A percentile compares a stretch with the other conserved stretches of the same genome.
phyloP scores from a whole-genome alignment of 108 stramenopile species.

The Tribonema minus region DNA sequence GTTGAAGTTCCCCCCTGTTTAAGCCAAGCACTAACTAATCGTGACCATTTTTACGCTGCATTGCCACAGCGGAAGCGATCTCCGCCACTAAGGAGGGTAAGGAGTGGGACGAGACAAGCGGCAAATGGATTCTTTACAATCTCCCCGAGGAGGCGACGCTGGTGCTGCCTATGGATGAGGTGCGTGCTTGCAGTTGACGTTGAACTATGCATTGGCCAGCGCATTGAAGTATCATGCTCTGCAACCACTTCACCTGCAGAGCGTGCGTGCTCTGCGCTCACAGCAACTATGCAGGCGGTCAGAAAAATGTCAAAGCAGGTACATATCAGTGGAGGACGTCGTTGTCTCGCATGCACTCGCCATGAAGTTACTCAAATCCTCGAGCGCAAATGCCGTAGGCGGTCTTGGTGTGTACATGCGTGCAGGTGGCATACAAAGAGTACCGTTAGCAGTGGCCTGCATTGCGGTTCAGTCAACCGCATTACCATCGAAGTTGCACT shows the following conservation, averaged over 20 bases:
- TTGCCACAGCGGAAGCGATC: neutral
- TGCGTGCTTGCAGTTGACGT: neutral
- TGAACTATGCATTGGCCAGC: neutral
- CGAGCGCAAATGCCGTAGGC: too few relatives aligned
- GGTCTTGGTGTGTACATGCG: too few relatives aligned
- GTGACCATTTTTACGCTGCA: neutral
- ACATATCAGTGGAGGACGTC: too few relatives aligned
- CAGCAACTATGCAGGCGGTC: neutral
- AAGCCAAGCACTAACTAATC: neutral
- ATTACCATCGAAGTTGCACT: too few relatives aligned
- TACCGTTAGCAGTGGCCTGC: too few relatives aligned
- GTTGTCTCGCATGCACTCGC: too few relatives aligned
- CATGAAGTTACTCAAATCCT: too few relatives aligned
- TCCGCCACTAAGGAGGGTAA: neutral
- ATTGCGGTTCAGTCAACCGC: too few relatives aligned
- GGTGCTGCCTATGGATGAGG: neutral
- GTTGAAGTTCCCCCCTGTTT: neutral
- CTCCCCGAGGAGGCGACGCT: neutral
- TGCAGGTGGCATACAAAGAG: too few relatives aligned
- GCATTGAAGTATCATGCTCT: neutral
- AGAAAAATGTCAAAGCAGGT: too few relatives aligned
- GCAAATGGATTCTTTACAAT: neutral
- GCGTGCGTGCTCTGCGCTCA: neutral
- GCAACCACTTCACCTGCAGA: neutral
- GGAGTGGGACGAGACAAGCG: neutral